Evolutionary conservation across 768 basidiomycete genomes (phyloP), one percentile per base, ranked within the genome.

Genomic region (Russula compacta): DNA sequence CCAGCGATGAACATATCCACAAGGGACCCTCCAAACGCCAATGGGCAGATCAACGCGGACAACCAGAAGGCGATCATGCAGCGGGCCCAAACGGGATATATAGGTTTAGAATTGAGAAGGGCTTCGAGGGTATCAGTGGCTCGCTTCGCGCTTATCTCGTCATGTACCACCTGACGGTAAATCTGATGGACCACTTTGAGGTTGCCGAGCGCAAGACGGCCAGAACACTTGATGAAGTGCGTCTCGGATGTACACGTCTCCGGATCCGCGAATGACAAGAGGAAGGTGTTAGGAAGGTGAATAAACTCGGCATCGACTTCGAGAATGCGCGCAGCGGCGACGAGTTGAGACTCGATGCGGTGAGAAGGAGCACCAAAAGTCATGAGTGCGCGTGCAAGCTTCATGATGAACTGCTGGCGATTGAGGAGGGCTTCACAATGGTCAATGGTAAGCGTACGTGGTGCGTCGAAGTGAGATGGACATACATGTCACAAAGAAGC

Each of bases 251-350:
- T 86, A 61, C 87, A 87, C 15, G 88, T 86, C 60, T 90, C 89
- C 65, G 84, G 84, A 69, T 95, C 91, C 12, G 87, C 88, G 69
- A 94, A 94, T 33, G 87, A 91, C 66, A 86, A 85, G 60, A 95
- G 87, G 64, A 90, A 85, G 62, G 87, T 81, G 21, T 78, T 81
- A 21, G 87, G 88, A 15, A 90, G 74, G 71, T 92, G 88, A 36
- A 95, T 86, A 70, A 93, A 92, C 70, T 93, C 89, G 50, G 89
- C 89, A 69, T 91, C 84, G 58, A 95, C 82, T 67, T 94, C 91
- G n/a, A 97, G 83, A 54, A 94, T 91, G 8, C 84, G 82, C 0
- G 92, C 90, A 5, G 90, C 89, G 10, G 92, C 88, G 43, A 87
- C 79, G 51, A 97, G 83, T 70, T 95, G 93, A 1, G 90, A 86